Evolutionary conservation across 768 basidiomycete species (phyloP).

Genomic region (Pluteus cervinus): DNA sequence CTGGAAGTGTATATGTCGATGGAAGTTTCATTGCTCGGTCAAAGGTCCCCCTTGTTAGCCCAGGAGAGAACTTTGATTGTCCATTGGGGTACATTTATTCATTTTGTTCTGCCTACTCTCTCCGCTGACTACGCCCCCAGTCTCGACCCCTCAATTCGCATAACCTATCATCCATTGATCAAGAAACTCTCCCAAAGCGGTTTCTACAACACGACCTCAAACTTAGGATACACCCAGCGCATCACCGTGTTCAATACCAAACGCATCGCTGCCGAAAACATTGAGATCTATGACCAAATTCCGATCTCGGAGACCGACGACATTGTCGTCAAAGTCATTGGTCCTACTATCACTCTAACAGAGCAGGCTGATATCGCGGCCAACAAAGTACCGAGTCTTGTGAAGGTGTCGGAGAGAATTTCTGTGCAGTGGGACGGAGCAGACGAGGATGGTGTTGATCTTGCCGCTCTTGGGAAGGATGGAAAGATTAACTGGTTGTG

Average conservation of each 20-base stretch:
- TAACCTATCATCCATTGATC: slow-evolving; percentile 30
- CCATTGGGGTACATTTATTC: too few species aligned
- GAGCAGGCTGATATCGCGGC: slow-evolving; percentile 1
- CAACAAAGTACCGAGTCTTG: slow-evolving; percentile 6
- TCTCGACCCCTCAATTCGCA: slow-evolving; percentile 30
- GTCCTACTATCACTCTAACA: slow-evolving; percentile 22
- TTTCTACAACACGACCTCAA: slow-evolving; percentile 25
- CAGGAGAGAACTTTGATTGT: slow-evolving; percentile 33
- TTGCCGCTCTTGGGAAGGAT: slow-evolving; percentile 22
- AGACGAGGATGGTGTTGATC: slow-evolving; percentile 21
- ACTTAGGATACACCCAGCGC: slow-evolving; percentile 23
- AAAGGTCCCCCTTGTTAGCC: slow-evolving; percentile 25
- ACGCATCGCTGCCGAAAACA: slow-evolving; percentile 13
- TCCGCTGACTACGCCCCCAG: too few species aligned
- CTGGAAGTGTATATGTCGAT: slow-evolving; percentile 33
- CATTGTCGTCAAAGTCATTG: slow-evolving; percentile 24
- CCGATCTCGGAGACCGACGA: slow-evolving; percentile 26
- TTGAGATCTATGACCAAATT: slow-evolving; percentile 30
- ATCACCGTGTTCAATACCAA: slow-evolving; percentile 34
- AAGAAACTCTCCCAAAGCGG: slow-evolving; percentile 27
- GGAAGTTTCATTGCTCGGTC: slow-evolving; percentile 34
- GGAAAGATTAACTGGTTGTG: slow-evolving; percentile 32
- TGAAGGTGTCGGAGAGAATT: slow-evolving; percentile 18
- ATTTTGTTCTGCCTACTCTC: too few species aligned
- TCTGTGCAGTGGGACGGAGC: slow-evolving; percentile 27